A percentile compares a stretch with the other conserved stretches of the same genome.
phyloP scores from a whole-genome alignment of 345 rosid species.

The Eucalyptus cloeziana region DNA sequence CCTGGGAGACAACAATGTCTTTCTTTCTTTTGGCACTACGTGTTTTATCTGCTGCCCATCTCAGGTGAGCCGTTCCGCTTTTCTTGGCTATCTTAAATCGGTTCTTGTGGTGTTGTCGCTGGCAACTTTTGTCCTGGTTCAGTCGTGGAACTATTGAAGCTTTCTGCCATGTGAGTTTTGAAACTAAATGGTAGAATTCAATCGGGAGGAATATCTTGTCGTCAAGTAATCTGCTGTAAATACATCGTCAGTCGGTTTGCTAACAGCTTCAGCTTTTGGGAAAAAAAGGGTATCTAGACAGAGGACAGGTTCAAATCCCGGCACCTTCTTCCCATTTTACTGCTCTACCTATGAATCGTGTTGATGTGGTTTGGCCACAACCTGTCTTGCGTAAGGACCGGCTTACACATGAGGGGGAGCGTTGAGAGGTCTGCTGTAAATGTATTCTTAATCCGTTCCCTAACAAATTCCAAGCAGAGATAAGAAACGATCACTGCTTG shows the following conservation, averaged over 20 bases:
- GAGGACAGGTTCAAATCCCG: neutral
- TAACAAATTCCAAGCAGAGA: rapidly evolving
- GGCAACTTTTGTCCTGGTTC: neutral
- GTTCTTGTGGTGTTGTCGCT: neutral
- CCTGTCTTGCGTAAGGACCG: neutral
- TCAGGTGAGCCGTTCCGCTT: neutral
- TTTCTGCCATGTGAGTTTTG: neutral
- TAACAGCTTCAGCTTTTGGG: neutral
- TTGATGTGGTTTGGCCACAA: neutral
- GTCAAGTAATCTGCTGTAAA: neutral
- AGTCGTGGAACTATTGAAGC: neutral
- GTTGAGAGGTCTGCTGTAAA: rapidly evolving
- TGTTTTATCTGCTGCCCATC: neutral
- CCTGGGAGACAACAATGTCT: neutral
- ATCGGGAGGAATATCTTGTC: neutral
- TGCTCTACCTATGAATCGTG: neutral
- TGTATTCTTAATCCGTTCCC: neutral
- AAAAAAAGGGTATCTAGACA: neutral
- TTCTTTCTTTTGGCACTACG: neutral
- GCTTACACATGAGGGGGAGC: neutral
- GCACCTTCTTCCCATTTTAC: neutral
- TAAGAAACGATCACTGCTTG: rapidly evolving
- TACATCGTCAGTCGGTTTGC: neutral
- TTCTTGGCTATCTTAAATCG: neutral
- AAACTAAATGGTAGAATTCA: too few species aligned